phyloP scores from a whole-genome alignment of 306 rosid genomes.

The Mimosa bimucronata region DNA sequence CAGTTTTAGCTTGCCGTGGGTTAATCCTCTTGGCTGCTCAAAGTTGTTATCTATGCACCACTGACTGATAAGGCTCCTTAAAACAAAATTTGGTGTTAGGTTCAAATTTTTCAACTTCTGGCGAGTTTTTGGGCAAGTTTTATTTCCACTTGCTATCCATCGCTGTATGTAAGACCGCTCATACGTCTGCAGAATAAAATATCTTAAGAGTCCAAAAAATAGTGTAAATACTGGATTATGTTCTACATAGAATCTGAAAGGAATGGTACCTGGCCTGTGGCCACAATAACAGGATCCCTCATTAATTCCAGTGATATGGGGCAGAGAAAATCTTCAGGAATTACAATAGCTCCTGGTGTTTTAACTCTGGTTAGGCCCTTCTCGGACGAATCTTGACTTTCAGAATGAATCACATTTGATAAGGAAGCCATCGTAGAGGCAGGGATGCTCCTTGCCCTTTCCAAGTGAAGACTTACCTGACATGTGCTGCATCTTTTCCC shows the following conservation, averaged over 20 bases:
- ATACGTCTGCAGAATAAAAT: constrained; percentile 66
- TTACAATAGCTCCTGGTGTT: constrained; percentile 61
- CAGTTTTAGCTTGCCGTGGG: constrained; percentile 80
- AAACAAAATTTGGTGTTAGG: constrained; percentile 87
- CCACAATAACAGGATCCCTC: constrained; percentile 97
- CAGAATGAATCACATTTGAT: constrained; percentile 37
- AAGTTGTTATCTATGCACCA: constrained; percentile 81
- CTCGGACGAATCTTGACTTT: constrained; percentile 46
- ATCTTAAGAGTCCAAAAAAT: neutral
- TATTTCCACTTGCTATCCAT: constrained; percentile 92
- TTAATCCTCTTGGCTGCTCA: constrained; percentile 82
- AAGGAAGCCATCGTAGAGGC: constrained; percentile 45
- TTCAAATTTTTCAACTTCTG: constrained; percentile 83
- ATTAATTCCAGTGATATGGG: constrained; percentile 93
- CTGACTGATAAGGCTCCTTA: constrained; percentile 88
- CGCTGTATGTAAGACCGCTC: constrained; percentile 96
- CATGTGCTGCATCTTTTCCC: constrained; percentile 43
- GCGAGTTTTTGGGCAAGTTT: constrained; percentile 95
- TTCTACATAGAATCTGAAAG: neutral
- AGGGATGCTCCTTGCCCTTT: constrained; percentile 54
- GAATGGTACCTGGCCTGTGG: constrained; percentile 90
- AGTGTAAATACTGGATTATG: neutral
- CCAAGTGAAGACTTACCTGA: constrained; percentile 36
- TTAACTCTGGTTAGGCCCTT: constrained; percentile 48
- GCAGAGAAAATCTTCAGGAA: constrained; percentile 94